A percentile compares a stretch with the other conserved stretches of the same genome.
Conservation (phyloP, 208 protist species). For the Leishmania aethiopica region DNA sequence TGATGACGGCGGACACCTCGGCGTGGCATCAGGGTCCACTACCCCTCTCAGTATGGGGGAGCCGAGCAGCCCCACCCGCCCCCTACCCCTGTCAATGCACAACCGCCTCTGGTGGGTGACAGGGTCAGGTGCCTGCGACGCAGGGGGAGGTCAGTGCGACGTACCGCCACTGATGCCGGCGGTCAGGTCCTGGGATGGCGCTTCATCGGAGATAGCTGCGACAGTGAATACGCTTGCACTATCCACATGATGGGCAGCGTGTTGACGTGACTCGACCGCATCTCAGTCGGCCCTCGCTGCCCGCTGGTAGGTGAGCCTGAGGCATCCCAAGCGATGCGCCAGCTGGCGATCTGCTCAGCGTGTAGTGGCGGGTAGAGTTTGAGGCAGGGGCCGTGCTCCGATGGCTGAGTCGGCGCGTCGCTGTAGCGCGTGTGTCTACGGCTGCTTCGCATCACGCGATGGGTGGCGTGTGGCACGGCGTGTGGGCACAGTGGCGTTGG, state of each 20-base stretch:
- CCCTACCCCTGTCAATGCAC: too few species aligned
- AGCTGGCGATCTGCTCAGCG: background rate
- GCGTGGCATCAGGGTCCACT: background rate
- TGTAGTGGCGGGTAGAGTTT: background rate
- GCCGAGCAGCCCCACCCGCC: background rate
- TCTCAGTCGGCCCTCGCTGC: background rate
- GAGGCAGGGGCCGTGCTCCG: background rate
- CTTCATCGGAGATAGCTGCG: background rate
- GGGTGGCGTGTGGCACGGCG: background rate
- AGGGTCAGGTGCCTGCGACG: too few species aligned
- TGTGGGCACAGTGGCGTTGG: background rate
- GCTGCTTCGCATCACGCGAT: background rate
- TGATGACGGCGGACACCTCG: background rate
- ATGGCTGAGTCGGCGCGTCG: background rate
- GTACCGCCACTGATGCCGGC: background rate
- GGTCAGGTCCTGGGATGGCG: background rate
- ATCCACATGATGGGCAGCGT: background rate
- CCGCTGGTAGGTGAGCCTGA: background rate
- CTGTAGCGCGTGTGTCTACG: background rate
- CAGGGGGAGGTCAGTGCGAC: background rate
- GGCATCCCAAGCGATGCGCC: background rate
- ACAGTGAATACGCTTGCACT: background rate
- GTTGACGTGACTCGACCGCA: background rate
- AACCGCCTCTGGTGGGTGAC: too few species aligned
- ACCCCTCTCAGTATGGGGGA: background rate